phyloP scores from a whole-genome alignment of 176 grass and related monocot genomes.

The Luzula sylvatica region DNA sequence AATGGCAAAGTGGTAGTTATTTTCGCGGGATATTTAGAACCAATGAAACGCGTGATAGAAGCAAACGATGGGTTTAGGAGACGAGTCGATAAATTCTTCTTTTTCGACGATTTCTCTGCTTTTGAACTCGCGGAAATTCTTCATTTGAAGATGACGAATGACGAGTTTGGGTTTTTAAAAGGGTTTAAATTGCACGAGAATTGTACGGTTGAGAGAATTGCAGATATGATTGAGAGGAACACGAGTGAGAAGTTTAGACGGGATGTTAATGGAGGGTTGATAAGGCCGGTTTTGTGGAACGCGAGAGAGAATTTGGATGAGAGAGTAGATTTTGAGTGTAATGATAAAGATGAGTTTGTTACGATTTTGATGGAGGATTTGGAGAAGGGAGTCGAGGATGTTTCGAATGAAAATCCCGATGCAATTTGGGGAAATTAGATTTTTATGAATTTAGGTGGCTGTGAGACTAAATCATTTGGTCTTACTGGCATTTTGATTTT shows the following conservation, averaged over 20 bases:
- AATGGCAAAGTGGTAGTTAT: conserved; percentile 71
- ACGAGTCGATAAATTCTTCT: conserved; percentile 82
- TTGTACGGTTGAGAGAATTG: conserved; percentile 41
- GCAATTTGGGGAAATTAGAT: conserved; percentile 9
- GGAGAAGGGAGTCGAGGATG: conserved; percentile 61
- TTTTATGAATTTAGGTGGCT: too few relatives aligned
- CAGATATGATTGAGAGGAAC: conserved; percentile 44
- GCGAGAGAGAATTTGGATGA: conserved; percentile 79
- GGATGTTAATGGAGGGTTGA: conserved; percentile 83
- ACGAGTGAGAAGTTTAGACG: conserved; percentile 49
- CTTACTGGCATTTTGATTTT: too few relatives aligned
- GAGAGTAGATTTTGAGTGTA: conserved; percentile 67
- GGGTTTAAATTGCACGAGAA: conserved; percentile 68
- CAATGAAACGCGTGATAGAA: conserved; percentile 81
- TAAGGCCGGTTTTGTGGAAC: conserved; percentile 63
- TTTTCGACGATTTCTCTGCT: conserved; percentile 68
- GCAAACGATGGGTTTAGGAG: conserved; percentile 90
- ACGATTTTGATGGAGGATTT: conserved; percentile 74
- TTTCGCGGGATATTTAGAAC: conserved; percentile 88
- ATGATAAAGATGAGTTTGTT: conserved; percentile 43
- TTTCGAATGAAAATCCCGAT: conserved; percentile 23
- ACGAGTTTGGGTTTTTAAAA: conserved; percentile 44
- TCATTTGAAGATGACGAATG: conserved; percentile 57
- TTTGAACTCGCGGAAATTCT: conserved; percentile 78
- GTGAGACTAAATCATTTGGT: too few relatives aligned